Base-by-base conservation (phyloP, 2,329 filamentous ascomycete species). In the Plectosphaerella cucumerina region DNA sequence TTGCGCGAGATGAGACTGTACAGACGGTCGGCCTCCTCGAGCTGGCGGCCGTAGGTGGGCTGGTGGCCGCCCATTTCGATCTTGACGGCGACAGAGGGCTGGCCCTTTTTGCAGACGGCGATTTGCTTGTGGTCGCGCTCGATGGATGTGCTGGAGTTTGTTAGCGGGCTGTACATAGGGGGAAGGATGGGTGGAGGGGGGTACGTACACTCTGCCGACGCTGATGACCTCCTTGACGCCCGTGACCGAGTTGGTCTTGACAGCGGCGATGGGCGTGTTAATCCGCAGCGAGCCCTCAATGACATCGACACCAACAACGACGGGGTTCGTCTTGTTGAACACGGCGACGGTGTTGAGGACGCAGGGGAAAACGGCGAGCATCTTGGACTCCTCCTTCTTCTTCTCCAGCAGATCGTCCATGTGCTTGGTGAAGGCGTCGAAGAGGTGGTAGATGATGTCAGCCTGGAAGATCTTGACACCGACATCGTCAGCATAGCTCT, bases 371-470 rank as follows among this genome's bases (percentile, higher is more conserved):
- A 99, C 93, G 42, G 94, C 95, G 62, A 94, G 74, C 75, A 97
- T 84, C 77, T 97, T 97, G 63, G 86, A 89, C 64, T 97, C 92
- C 65, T 97, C 93, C 78, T 97, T 97, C 76, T 91, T 92, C 78
- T 92, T 87, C 72, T 93, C 91, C 26, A 86, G 78, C 59, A 96
- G 81, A 61, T 89, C 79, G 26, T 86, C 85, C 89, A 97, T 96
- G 71, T 99, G 93, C 70, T 89, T 90, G 42, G 89, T 97, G 73
- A 99, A 99, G 58, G 89, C 80, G 70, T 99, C 95, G 69, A 99
- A 99, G 52, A 99, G 77, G 70, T 99, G 94, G 72, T 99, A 99
- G 65, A 99, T 99, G 62, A 99, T 99, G 70, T 99, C 93, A 3
- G 95, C 94, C 3, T 90, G 96, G 76, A 99, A 99, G 62, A 99